Base-by-base conservation (phyloP, 768 basidiomycete genomes). In the Hericium coralloides region DNA sequence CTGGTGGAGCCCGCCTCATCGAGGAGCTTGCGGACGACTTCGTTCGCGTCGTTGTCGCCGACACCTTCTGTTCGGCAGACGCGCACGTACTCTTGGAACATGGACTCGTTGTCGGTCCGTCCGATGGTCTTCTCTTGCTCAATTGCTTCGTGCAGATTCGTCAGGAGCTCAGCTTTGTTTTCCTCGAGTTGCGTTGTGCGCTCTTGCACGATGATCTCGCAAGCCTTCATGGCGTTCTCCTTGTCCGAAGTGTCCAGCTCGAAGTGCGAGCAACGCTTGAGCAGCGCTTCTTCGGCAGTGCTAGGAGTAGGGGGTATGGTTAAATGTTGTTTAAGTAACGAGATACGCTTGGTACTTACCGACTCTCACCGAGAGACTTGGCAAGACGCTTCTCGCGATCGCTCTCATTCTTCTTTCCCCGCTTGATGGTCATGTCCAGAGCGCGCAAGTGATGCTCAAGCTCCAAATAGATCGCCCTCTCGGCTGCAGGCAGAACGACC, bases 191-290 rank as follows among this genome's bases (percentile, higher is more conserved):
- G 93, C 53, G 78, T 77, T 55, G 81, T 80, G 39, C 94, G 89
- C 63, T 92, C 89, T 58, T 80, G 70, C 58, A 95, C 87, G 61
- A 98, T 95, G 63, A 92, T 82, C 60, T 98, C 91, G 69, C 95
- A 97, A 3, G 94, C 92, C 64, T 87, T 88, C 81, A 90, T 87
- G 0, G 95, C 93, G 60, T 94, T 81, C 59, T 80, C 79, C 56
- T 74, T 74, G 36, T 76, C 66, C n/a, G 76, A 74, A 17, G 80
- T 81, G 55, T 92, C 89, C 37, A 94, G 76, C 62, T 93, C 91
- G 69, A 95, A 98, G 68, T 95, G 94, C 5, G 94, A 95, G 67
- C 93, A 95, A 39, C 95, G 87, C 67, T 98, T 98, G 58, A 98
- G 78, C 12, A 98, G 79, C 2, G 94, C 93, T 73, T 97, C 92